Percentiles rank a stretch among this genome's conserved stretches.
Conservation (phyloP, 2,329 filamentous ascomycete genomes). For the Penicillium sp. region DNA sequence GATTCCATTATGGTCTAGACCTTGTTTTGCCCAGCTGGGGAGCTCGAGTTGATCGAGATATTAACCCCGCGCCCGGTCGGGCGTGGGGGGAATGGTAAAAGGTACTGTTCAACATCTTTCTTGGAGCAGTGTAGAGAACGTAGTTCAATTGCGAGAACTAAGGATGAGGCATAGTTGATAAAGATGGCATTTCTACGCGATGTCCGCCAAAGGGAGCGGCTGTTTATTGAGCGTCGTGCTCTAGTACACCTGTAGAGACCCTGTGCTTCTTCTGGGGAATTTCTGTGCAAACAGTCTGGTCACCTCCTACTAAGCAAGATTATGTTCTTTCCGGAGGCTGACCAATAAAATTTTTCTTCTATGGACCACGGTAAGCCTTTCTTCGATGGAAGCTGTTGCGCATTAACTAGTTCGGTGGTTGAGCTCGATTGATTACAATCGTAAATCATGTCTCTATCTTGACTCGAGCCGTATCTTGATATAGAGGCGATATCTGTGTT, state of each 20-base stretch:
- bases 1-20: background rate
- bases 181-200: background rate
- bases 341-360: slow-evolving; percentile 8
- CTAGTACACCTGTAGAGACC: slow-evolving; percentile 19
- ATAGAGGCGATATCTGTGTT: background rate
- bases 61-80: background rate
- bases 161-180: no score
- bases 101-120: no score
- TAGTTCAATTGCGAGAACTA: no score
- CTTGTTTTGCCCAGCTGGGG: background rate
- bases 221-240: slow-evolving; percentile 19
- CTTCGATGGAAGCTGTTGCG: background rate
- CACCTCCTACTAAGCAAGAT: slow-evolving; percentile 13
- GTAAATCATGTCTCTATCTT: background rate
- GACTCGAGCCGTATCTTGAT: background rate
- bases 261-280: slow-evolving; percentile 16
- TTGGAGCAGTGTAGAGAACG: no score
- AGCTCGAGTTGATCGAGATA: background rate
- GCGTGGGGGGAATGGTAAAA: background rate
- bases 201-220: background rate
- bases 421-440: slow-evolving; percentile 1
- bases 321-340: slow-evolving; percentile 8
- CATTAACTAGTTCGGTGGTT: slow-evolving; percentile 1
- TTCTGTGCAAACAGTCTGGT: slow-evolving; percentile 3
- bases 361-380: slow-evolving; percentile 8